phyloP scores from a whole-genome alignment of 2,329 filamentous ascomycete genomes.

The Alternaria metachromatica region DNA sequence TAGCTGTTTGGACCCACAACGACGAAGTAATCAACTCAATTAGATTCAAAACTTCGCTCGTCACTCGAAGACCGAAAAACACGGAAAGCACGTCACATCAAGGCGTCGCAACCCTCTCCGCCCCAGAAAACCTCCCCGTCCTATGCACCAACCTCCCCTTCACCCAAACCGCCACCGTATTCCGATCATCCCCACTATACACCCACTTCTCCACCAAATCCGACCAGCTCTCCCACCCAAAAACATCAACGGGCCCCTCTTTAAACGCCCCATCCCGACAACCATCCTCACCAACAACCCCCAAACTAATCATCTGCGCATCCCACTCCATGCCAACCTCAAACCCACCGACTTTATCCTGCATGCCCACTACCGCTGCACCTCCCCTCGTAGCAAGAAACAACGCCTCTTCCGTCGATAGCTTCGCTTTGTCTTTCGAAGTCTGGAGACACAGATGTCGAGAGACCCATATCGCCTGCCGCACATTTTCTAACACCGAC shows the following conservation, averaged over 20 bases:
- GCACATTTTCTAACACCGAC: slow-evolving; percentile 80
- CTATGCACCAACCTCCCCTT: slow-evolving; percentile 79
- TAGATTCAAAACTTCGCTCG: too few species aligned
- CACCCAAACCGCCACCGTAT: slow-evolving; percentile 89
- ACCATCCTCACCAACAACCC: slow-evolving; percentile 44
- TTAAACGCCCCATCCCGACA: slow-evolving; percentile 50
- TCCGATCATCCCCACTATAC: slow-evolving; percentile 90
- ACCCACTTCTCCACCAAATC: slow-evolving; percentile 93
- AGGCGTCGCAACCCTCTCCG: not conserved
- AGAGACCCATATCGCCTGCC: slow-evolving; percentile 81
- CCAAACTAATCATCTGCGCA: slow-evolving; percentile 79
- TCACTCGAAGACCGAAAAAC: too few species aligned
- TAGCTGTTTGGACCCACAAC: too few species aligned
- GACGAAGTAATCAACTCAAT: too few species aligned
- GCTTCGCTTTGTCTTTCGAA: slow-evolving; percentile 58
- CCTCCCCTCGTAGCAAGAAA: slow-evolving; percentile 90
- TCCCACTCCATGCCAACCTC: slow-evolving; percentile 90
- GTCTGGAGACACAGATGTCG: slow-evolving; percentile 69
- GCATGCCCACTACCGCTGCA: slow-evolving; percentile 78
- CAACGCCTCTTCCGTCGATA: slow-evolving; percentile 85
- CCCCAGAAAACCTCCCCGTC: slow-evolving; percentile 21
- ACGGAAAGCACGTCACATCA: not conserved
- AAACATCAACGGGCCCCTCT: slow-evolving; percentile 79
- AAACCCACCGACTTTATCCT: slow-evolving; percentile 76
- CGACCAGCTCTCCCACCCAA: slow-evolving; percentile 89